Percentiles rank a stretch among this genome's conserved stretches.
Conservation (phyloP, 176 grass and related monocot species). For the Hordeum vulgare region MorexV3_pseudomolecules_assembly NC_058520.1:585847654-585848153, state of each 20-base stretch:
- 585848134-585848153: not conserved
- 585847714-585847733: constrained; percentile 40
- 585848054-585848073: constrained; percentile 37
- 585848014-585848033: constrained; percentile 59
- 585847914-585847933: not conserved
- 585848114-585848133: not conserved
- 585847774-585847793: constrained; percentile 82
- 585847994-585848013: constrained; percentile 56
- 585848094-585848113: not conserved
- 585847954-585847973: constrained; percentile 67
- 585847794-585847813: constrained; percentile 67
- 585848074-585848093: not conserved
- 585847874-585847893: not conserved
- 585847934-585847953: constrained; percentile 51
- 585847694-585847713: constrained; percentile 27
- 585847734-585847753: constrained; percentile 61
- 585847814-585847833: constrained; percentile 48
- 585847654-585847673: constrained; percentile 70
- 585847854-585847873: not conserved
- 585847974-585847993: constrained; percentile 72
- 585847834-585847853: constrained; percentile 57
- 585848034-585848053: constrained; percentile 79
- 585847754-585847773: constrained; percentile 58
- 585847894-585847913: not conserved
- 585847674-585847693: constrained; percentile 75